Evolutionary conservation across 305 asterid species (phyloP), one percentile per base, ranked within the genome.

Genomic region (Striga hermonthica): DNA sequence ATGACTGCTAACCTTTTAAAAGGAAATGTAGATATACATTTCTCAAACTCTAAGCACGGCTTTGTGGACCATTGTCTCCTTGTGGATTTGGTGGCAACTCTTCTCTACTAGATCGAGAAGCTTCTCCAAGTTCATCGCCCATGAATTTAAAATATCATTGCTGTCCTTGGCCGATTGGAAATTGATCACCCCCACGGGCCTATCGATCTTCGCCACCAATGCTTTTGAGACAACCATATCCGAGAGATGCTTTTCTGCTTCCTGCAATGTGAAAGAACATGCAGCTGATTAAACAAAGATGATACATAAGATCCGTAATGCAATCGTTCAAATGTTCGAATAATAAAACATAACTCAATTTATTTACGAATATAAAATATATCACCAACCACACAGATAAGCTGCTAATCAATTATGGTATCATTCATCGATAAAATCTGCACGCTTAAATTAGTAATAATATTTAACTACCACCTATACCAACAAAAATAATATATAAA

Each of bases 1-100:
- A 22, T 22, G 31, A 22, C 31, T 22, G 31, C 31, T 22, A 22
- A 22, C 31, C 31, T 22, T 2, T 22, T 22, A 22, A 22, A 22
- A 22, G 31, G 31, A 22, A 22, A 22, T 22, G 2, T 1, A 0
- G 31, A 22, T 22, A 22, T 22, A n/a, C 45, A 37, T 4, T 10
- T 57, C 40, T 84, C 79, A 90, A 62, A 80, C 87, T 76, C 80
- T 88, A 48, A 92, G 73, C 12, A 86, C 93, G 55, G 90, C 81
- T 78, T 85, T 90, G 90, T 90, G 96, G 64, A 93, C 86, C 96
- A 93, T 93, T 0, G 83, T 88, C 82, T 93, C 99, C 86, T 90
- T 93, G 87, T 93, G 99, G 57, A 93, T 93, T 77, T 93, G 99
- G 83, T 93, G 97, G 86, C 99, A 93, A 75, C 99, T 90, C 85